phyloP scores from a whole-genome alignment of 805 yeast species.

The Cyberlindnera misumaiensis region DNA sequence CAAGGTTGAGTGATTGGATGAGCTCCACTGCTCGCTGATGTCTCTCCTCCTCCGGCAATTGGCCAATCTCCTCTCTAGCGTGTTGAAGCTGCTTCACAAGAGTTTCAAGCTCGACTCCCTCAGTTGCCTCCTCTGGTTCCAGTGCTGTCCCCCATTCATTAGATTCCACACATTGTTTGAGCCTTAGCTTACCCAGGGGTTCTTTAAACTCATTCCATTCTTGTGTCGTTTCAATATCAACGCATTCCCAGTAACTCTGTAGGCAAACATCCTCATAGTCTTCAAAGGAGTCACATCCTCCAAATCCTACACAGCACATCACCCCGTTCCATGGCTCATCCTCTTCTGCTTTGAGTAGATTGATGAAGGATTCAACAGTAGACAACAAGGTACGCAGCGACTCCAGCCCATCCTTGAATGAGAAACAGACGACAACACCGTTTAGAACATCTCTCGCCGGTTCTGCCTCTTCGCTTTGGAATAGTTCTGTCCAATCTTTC shows the following conservation, averaged over 20 bases:
- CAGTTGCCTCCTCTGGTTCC: background rate
- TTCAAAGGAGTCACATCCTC: conserved; percentile 21
- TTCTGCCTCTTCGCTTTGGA: conserved; percentile 5
- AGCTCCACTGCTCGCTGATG: conserved; percentile 9
- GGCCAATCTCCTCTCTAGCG: conserved; percentile 7
- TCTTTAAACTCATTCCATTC: conserved; percentile 39
- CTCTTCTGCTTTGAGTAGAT: background rate
- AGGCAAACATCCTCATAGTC: conserved; percentile 33
- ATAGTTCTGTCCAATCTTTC: conserved; percentile 27
- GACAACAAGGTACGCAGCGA: background rate
- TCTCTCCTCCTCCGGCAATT: conserved; percentile 5
- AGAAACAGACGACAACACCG: conserved; percentile 21
- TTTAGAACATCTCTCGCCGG: conserved; percentile 26
- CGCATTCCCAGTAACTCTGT: conserved; percentile 32
- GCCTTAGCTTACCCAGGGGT: conserved; percentile 34
- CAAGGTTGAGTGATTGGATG: conserved; percentile 11
- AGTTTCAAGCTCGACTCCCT: conserved; percentile 7
- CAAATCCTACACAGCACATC: conserved; percentile 23
- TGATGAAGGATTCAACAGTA: background rate
- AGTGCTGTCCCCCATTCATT: conserved; percentile 37
- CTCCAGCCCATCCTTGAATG: conserved; percentile 1
- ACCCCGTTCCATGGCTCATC: conserved; percentile 8
- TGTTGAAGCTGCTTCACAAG: conserved; percentile 5
- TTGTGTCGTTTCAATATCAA: conserved; percentile 25
- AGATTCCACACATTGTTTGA: conserved; percentile 40